These are phyloP conservation scores for Thalassiosira pacifica DNA, from an alignment of 352 stramenopile species.

Conservation along the genomic window DNA sequence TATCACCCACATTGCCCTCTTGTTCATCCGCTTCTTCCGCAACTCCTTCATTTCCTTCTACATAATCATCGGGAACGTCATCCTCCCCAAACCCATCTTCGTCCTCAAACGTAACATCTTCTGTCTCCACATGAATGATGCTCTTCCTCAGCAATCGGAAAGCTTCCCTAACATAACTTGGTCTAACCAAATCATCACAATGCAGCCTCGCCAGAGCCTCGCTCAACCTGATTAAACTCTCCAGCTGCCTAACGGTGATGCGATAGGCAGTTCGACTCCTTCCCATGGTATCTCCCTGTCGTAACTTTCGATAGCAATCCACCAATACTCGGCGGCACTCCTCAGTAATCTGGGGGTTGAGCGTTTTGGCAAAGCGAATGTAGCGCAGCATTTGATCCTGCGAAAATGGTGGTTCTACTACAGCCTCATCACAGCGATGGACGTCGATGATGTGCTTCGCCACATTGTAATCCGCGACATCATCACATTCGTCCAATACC, in stretches of 20 bases:
- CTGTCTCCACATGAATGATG: constrained; percentile 99
- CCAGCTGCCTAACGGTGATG: constrained; percentile 98
- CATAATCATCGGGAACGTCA: constrained; percentile 73
- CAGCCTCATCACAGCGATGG: constrained; percentile 87
- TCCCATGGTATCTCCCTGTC: constrained; percentile 92
- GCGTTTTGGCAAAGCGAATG: constrained; percentile 88
- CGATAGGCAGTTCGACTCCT: constrained; percentile 96
- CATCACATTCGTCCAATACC: constrained; percentile 97
- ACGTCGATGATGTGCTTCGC: constrained; percentile 98
- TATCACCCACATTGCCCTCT: constrained; percentile 10
- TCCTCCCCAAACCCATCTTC: constrained; percentile 85
- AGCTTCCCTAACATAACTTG: constrained; percentile 94
- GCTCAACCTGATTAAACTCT: constrained; percentile 98
- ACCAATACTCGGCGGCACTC: constrained; percentile 92
- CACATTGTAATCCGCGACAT: constrained; percentile 93
- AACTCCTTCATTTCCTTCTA: constrained; percentile 31
- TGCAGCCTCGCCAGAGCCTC: constrained; percentile 96
- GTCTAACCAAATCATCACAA: constrained; percentile 92
- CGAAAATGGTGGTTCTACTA: constrained; percentile 83
- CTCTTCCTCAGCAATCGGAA: constrained; percentile 97
- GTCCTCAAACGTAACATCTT: constrained; percentile 94
- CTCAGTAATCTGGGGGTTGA: constrained; percentile 87
- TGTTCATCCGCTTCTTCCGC: constrained; percentile 41
- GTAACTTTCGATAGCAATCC: constrained; percentile 96
- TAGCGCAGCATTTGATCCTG: constrained; percentile 94